These are phyloP conservation scores for Wickerhamomyces chambardii DNA, from an alignment of 805 yeast species.

Conservation along the genomic window DNA sequence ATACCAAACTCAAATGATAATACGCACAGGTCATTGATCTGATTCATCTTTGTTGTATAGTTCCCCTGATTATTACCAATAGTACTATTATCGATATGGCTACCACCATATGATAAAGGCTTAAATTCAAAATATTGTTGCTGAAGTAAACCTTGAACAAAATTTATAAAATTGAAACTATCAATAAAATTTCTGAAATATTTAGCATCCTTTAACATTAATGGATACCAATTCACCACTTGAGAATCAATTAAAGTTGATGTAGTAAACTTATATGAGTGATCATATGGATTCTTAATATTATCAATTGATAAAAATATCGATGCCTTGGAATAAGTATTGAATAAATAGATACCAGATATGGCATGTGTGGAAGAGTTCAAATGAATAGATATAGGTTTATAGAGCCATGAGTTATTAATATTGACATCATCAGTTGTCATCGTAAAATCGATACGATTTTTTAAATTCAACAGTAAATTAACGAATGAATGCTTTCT, in stretches of 20 bases:
- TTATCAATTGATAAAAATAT: constrained; percentile 11
- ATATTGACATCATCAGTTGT: no score
- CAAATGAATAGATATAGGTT: constrained; percentile 17
- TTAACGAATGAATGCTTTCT: no score
- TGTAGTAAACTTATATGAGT: constrained; percentile 8
- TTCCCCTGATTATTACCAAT: no score
- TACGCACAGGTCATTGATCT: constrained; percentile 3
- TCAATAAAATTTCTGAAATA: background rate
- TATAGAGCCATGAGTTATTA: constrained; percentile 10
- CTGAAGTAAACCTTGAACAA: background rate
- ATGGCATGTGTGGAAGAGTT: constrained; percentile 5
- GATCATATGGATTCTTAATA: constrained; percentile 6
- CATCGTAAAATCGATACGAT: no score
- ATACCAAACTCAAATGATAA: constrained; percentile 9
- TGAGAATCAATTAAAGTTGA: constrained; percentile 6
- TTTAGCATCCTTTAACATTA: constrained; percentile 3
- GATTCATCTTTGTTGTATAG: background rate
- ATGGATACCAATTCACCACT: constrained; percentile 10
- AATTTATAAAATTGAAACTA: no score
- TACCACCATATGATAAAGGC: background rate
- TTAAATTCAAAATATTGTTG: background rate
- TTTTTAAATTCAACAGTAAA: no score
- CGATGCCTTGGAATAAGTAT: constrained; percentile 5
- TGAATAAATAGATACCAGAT: constrained; percentile 14
- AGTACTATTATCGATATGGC: background rate